Percentiles rank a stretch among this genome's conserved stretches.
These are phyloP conservation scores for Aspergillus aculeatinus DNA, from an alignment of 2,329 filamentous ascomycete genomes.

Conservation along the genomic window DNA sequence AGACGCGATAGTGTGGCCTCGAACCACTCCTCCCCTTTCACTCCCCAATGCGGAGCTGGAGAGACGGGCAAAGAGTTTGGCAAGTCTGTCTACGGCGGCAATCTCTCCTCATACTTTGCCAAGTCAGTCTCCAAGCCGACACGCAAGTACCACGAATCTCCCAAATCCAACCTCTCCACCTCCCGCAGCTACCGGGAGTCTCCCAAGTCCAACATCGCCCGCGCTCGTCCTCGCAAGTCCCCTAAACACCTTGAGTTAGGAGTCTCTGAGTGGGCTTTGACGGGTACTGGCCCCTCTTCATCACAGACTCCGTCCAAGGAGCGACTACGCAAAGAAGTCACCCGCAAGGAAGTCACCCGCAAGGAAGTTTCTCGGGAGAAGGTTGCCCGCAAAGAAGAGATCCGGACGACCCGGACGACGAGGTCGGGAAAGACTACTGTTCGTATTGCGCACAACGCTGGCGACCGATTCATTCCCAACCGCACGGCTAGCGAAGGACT, in stretches of 20 bases:
- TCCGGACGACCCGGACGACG: slow-evolving; percentile 46
- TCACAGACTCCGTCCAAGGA: slow-evolving; percentile 62
- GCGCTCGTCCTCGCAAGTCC: slow-evolving; percentile 49
- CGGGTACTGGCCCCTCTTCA: slow-evolving; percentile 68
- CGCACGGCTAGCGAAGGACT: slow-evolving; percentile 86
- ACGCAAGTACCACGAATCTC: slow-evolving; percentile 72
- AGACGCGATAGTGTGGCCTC: slow-evolving; percentile 53
- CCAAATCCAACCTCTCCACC: slow-evolving; percentile 86
- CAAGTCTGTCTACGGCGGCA: slow-evolving; percentile 76
- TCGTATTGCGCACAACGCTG: slow-evolving; percentile 65
- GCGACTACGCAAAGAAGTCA: slow-evolving; percentile 44
- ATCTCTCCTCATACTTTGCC: slow-evolving; percentile 75
- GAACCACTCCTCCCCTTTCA: slow-evolving; percentile 71
- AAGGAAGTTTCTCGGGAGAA: neutral
- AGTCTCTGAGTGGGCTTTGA: slow-evolving; percentile 88
- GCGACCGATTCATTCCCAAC: slow-evolving; percentile 95
- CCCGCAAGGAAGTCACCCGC: neutral
- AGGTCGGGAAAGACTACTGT: slow-evolving; percentile 69
- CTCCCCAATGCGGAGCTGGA: slow-evolving; percentile 63
- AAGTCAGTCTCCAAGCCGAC: slow-evolving; percentile 54
- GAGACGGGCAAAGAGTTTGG: slow-evolving; percentile 55
- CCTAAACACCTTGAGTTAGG: slow-evolving; percentile 87
- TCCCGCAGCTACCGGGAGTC: slow-evolving; percentile 56
- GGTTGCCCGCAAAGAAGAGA: slow-evolving; percentile 42
- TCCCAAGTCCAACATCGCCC: slow-evolving; percentile 46